A percentile compares a stretch with the other conserved stretches of the same genome.
Conservation (phyloP, 1,284 basidiomycete species). For the Trichosporon coremiiforme region DNA sequence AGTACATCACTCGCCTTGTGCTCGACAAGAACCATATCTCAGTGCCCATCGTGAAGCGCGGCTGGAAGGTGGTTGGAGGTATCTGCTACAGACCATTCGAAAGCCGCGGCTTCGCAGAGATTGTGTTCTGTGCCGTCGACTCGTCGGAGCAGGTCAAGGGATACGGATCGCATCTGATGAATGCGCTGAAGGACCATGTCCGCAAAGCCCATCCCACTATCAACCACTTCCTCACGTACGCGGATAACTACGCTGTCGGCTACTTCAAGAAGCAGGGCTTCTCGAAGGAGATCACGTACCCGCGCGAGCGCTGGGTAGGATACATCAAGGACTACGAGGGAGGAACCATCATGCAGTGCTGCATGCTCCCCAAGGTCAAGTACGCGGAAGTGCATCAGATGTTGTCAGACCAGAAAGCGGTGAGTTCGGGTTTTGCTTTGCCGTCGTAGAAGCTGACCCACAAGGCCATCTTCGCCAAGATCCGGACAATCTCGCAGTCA, state of each 20-base stretch:
- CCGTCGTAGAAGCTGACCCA: constrained; percentile 3
- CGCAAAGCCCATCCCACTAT: constrained; percentile 74
- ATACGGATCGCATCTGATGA: constrained; percentile 98
- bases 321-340: constrained; percentile 99
- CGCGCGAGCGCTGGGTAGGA: constrained; percentile 91
- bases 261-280: constrained; percentile 99
- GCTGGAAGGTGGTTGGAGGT: constrained; percentile 94
- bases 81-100: constrained; percentile 98
- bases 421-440: constrained; percentile 36
- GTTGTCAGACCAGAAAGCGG: constrained; percentile 79
- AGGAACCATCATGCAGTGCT: constrained; percentile 99
- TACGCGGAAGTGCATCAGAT: constrained; percentile 83
- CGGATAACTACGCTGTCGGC: constrained; percentile 98
- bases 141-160: constrained; percentile 98
- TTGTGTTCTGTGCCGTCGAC: constrained; percentile 98
- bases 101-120: constrained; percentile 93
- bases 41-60: constrained; percentile 92
- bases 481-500: constrained; percentile 80
- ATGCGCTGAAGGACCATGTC: constrained; percentile 95
- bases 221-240: constrained; percentile 95
- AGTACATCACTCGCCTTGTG: constrained; percentile 96
- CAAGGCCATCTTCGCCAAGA: constrained; percentile 79
- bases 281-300: constrained; percentile 92
- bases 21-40: constrained; percentile 89
- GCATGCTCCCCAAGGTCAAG: constrained; percentile 85